Evolutionary conservation across 2,329 filamentous ascomycete species (phyloP), one percentile per base, ranked within the genome.

Genomic region (Fusarium fracticaudum): DNA sequence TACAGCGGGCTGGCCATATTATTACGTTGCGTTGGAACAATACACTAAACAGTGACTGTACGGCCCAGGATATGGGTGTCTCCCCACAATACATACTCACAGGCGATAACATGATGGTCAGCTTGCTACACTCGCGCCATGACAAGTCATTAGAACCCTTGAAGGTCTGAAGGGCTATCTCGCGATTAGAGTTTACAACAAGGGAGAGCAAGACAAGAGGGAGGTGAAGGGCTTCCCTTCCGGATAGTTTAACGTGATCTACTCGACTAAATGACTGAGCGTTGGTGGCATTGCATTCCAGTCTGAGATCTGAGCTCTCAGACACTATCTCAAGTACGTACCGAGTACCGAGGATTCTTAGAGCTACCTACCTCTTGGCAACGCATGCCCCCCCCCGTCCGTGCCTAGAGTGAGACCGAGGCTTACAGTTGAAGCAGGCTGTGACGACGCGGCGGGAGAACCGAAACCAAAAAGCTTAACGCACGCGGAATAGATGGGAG

Each of bases 251-350:
- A 48, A 29, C 38, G n/a, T 43, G 31, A 35, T 55, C 51, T 26
- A 29, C 22, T 63, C 37, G 44, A 51, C 70, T 67, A 47, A 44
- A 44, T 24, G 50, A 37, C 58, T 62, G 57, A 53, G 43, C 31
- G 57, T 48, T 63, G 66, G 26, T 43, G 40, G 37, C 24, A 35
- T 31, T 41, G 17, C 58, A 54, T 57, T 50, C 55, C 58, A 55
- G 53, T 24, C 44, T 37, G 38, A 68, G 43, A 67, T 69, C 62
- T 71, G 44, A 54, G 55, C 71, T 68, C 60, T 55, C 24, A 69
- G 63, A 60, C 44, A 69, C 35, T 29, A 58, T 50, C 50, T 43
- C 29, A 45, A 50, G 26, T 47, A 68, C 31, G 53, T 60, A 59
- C 66, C 67, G 53, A 60, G 53, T 60, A 70, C 67, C 51, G 47